phyloP scores from a whole-genome alignment of 495 filamentous ascomycete genomes.

The Hapsidospora chrysogenum region DNA sequence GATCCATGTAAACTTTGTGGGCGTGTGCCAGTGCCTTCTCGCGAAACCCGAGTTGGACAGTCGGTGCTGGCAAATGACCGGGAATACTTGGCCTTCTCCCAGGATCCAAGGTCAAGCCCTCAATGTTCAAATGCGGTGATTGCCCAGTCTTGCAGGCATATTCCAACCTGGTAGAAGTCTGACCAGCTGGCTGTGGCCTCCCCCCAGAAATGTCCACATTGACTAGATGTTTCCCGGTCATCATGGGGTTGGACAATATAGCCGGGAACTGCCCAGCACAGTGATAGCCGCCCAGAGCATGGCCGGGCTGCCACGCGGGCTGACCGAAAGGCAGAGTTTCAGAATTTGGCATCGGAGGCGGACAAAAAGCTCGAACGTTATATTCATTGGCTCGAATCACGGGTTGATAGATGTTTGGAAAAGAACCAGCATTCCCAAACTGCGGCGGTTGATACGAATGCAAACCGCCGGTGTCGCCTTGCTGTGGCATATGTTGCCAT shows the following conservation, averaged over 20 bases:
- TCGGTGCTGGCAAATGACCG: too few species aligned
- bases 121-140: too few species aligned
- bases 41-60: constrained; percentile 45
- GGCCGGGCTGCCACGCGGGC: not conserved
- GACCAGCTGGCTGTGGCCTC: too few species aligned
- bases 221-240: too few species aligned
- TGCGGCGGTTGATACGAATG: not conserved
- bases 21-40: constrained; percentile 76
- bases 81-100: too few species aligned
- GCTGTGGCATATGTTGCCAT: not conserved
- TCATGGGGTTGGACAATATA: too few species aligned
- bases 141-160: too few species aligned
- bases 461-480: not conserved
- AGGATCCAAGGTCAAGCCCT: too few species aligned
- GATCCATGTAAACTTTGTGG: constrained; percentile 73
- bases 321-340: not conserved
- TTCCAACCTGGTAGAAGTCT: too few species aligned
- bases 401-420: not conserved
- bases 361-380: constrained; percentile 2
- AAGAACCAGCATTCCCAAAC: not conserved
- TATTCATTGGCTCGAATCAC: constrained; percentile 1
- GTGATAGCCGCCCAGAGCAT: too few species aligned
- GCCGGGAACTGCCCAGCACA: too few species aligned
- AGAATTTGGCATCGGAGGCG: not conserved
- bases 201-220: too few species aligned